Evolutionary conservation across 345 rosid species (phyloP), one percentile per base, ranked within the genome.

Genomic region (Viola odorata): DNA sequence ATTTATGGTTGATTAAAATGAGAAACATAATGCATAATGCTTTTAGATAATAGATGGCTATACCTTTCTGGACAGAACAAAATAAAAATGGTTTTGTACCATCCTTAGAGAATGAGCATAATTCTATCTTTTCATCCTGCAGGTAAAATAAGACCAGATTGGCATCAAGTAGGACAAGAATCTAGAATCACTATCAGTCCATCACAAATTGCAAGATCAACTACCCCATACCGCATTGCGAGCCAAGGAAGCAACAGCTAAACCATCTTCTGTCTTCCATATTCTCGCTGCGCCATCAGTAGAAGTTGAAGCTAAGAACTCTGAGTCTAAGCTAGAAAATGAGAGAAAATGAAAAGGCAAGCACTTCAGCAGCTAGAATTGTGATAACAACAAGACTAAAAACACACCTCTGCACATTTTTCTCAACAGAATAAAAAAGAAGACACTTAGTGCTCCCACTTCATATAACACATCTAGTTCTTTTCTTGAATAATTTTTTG

Each of bases 81-180:
- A 92, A 92, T 56, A 89, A 65, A 77, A 92, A 87, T 47, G 97
- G 98, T 66, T 89, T 92, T 53, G 89, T 89, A 41, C 97, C 97
- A 71, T 92, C 99, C 82, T 80, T 87, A 40, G 97, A 89, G 69
- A 89, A 87, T 12, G 91, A 84, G 62, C 96, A 89, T 47, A 89
- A 72, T 69, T 89, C 97, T 61, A 92, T 75, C 16, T 65, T 87
- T 75, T 92, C 98, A 73, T 92, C 91, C 96, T 92, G 77, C 71
- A 69, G 2, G 39, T 37, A 66, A 52, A 69, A 60, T 12, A 66
- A 55, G 39, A 45, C 41, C 41, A 55, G 9, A 53, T 12, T 37
- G 7, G 52, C 7, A 44, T 61, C 55, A 65, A 55, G 14, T 59
- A 55, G 45, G 44, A 52, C 12, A 3, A 55, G 72, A 68, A 61